These are phyloP conservation scores for Solanum chacoense DNA, from an alignment of 305 asterid species.

Conservation along the genomic window DNA sequence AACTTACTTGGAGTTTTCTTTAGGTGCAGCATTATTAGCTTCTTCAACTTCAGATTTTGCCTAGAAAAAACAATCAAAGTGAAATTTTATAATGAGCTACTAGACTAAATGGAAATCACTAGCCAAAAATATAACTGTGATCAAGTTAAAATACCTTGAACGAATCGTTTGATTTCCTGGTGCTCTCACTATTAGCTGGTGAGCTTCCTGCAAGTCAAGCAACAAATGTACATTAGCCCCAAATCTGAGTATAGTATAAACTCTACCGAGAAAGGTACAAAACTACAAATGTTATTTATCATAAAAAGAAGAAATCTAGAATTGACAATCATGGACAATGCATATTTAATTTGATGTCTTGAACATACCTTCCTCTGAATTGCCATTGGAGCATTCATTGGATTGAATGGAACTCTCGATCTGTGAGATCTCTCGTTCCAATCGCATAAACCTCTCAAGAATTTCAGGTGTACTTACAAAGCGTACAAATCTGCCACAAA, in stretches of 20 bases:
- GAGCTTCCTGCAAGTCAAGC: slow-evolving; percentile 20
- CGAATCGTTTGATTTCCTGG: slow-evolving; percentile 31
- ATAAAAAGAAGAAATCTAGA: background rate
- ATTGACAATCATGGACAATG: background rate
- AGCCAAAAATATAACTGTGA: background rate
- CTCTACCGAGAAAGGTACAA: background rate
- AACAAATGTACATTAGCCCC: background rate
- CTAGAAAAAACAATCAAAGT: slow-evolving; percentile 13
- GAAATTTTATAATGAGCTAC: background rate
- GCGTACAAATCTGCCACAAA: slow-evolving; percentile 56
- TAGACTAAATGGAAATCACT: background rate
- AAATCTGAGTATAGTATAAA: background rate
- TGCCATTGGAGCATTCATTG: slow-evolving; percentile 26
- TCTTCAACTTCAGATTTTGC: slow-evolving; percentile 32
- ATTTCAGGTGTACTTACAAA: slow-evolving; percentile 81
- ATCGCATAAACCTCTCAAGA: slow-evolving; percentile 60
- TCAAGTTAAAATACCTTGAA: slow-evolving; percentile 30
- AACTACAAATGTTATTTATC: background rate
- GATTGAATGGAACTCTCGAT: slow-evolving; percentile 58
- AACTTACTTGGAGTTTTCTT: slow-evolving; percentile 64
- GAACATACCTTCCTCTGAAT: slow-evolving; percentile 39
- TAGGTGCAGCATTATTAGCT: slow-evolving; percentile 31
- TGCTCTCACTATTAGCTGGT: slow-evolving; percentile 35
- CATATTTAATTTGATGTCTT: background rate
- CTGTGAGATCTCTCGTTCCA: slow-evolving; percentile 66